Conservation (phyloP, 2,329 filamentous ascomycete species). For the Aureobasidium sp. region DNA sequence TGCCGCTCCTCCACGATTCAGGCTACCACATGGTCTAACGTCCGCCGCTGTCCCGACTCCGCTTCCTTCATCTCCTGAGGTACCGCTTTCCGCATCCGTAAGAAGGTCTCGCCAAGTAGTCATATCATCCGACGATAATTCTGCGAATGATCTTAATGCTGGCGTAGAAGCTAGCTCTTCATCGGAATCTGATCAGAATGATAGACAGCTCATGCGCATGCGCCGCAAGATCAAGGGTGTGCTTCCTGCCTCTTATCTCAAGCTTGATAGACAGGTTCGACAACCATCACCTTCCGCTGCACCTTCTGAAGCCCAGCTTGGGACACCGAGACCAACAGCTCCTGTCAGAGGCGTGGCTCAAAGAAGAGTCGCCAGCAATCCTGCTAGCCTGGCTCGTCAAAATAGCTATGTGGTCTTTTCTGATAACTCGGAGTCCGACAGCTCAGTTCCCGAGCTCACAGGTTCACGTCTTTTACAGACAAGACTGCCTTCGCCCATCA, state of each 20-base stretch:
- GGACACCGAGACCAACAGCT: not conserved
- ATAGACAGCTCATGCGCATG: constrained; percentile 37
- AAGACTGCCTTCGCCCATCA: constrained; percentile 4
- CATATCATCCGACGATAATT: constrained; percentile 7
- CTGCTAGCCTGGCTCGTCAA: constrained; percentile 2
- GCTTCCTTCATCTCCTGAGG: constrained; percentile 22
- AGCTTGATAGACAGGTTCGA: constrained; percentile 44
- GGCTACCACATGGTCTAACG: constrained; percentile 18
- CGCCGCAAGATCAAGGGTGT: constrained; percentile 52
- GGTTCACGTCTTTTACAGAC: constrained; percentile 17
- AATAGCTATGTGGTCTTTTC: constrained; percentile 30
- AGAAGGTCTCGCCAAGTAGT: constrained; percentile 14
- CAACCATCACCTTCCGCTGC: constrained; percentile 8
- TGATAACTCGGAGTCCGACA: constrained; percentile 37
- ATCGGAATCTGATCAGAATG: constrained; percentile 35
- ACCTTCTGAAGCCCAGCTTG: not conserved
- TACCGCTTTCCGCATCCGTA: not conserved
- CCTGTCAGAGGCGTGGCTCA: constrained; percentile 33
- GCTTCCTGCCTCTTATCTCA: constrained; percentile 56
- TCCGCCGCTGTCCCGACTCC: constrained; percentile 22
- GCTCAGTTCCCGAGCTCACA: constrained; percentile 24
- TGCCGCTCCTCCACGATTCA: constrained; percentile 9
- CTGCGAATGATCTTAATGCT: constrained; percentile 29
- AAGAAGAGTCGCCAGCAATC: constrained; percentile 1
- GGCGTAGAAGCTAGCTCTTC: constrained; percentile 27